Base-by-base conservation (phyloP, 1,139 yeast genomes). In the Candida sp. region DNA sequence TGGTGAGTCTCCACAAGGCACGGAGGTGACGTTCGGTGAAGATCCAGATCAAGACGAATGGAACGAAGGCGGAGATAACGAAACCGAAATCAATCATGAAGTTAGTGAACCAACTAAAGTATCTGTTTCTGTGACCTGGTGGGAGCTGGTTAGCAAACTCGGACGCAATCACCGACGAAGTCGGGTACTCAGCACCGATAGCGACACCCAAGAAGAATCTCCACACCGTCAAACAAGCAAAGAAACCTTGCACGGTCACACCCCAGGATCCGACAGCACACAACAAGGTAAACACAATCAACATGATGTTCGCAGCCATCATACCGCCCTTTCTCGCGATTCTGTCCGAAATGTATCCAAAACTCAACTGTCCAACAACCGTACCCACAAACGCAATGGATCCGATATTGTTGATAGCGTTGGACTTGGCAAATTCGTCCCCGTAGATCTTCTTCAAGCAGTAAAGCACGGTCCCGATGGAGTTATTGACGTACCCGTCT, bases 371-470 rank as follows among this genome's bases (percentile, higher is more conserved):
- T 42, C 98, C 98, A n/a, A 89, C 80, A 47, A 92, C 96, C 3
- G 93, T 91, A 61, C 98, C 98, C 9, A 81, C 97, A 65, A 92
- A 92, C 0, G 92, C 96, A 63, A 92, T 88, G n/a, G 97, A 85
- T 0, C 96, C 80, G 49, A 92, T 89, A 63, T 91, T 90, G 54
- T 84, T 78, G 51, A 88, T 83, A 27, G 97, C 96, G 47, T 70
- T 68, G 0, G 96, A 88, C 9, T 79, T 62, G 3, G 82, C 68
- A 64, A 87, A 86, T 60, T 81, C 81, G 0, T 67, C 67, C 11
- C 91, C 91, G 65, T 92, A 92, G 38, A 92, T 73, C 3, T 66
- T 71, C 12, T 77, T 66, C 55, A 92, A 77, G 70, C 92, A 85
- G 11, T 92, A 84, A 44, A 86, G 77, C 22, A 88, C 96, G 8